Conservation (phyloP, 192 early-diverging fungal genomes). For the Fimicolochytrium jonesii region DNA sequence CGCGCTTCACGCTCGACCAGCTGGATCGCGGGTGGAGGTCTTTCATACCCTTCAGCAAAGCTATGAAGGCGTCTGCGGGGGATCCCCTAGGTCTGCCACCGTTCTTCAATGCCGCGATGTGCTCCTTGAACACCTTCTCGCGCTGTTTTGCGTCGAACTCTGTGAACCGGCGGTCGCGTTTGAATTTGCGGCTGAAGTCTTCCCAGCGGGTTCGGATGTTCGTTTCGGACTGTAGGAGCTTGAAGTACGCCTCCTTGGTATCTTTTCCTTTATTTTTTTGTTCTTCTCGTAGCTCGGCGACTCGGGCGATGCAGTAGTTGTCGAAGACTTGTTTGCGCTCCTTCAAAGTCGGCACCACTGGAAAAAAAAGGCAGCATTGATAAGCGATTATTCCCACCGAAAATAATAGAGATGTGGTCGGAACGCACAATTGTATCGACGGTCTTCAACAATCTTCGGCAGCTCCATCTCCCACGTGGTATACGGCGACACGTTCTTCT, state of each 20-base stretch:
- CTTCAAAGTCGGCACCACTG: conserved; percentile 44
- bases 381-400: neutral
- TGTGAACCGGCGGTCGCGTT: conserved; percentile 60
- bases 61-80: conserved; percentile 51
- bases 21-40: conserved; percentile 53
- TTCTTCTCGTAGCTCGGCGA: conserved; percentile 50
- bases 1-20: conserved; percentile 57
- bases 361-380: neutral
- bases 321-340: conserved; percentile 65
- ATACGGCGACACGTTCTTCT: conserved; percentile 69
- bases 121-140: conserved; percentile 61
- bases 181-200: conserved; percentile 68
- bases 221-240: conserved; percentile 54
- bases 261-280: conserved; percentile 29
- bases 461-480: conserved; percentile 71
- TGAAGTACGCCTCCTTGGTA: conserved; percentile 52
- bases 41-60: conserved; percentile 52
- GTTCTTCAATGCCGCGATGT: conserved; percentile 48
- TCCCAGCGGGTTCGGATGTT: conserved; percentile 60
- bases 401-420: neutral
- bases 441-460: conserved; percentile 60
- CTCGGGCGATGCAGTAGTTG: conserved; percentile 64
- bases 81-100: neutral
- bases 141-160: conserved; percentile 51
- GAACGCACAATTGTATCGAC: conserved; percentile 49